phyloP scores from a whole-genome alignment of 2,329 filamentous ascomycete species.

The Stagonosporopsis vannaccii region DNA sequence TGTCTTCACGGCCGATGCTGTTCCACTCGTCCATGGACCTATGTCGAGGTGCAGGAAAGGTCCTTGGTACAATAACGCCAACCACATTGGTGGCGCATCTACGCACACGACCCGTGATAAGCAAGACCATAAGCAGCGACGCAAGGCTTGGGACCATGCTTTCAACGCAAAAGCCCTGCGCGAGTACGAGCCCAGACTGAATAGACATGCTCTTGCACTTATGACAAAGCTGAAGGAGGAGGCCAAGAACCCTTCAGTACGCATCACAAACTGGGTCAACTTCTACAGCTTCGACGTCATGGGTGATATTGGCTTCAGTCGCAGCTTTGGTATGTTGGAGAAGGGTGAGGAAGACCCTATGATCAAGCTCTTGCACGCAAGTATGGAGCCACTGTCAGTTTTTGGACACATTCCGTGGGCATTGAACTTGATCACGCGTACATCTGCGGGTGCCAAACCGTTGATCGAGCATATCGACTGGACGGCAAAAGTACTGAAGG shows the following conservation, averaged over 20 bases:
- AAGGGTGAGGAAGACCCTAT: constrained; percentile 38
- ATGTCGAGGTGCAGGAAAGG: constrained; percentile 41
- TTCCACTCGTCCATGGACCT: constrained; percentile 40
- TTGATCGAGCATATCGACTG: constrained; percentile 36
- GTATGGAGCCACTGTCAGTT: constrained; percentile 29
- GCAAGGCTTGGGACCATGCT: constrained; percentile 45
- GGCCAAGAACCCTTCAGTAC: constrained; percentile 24
- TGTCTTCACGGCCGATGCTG: constrained; percentile 37
- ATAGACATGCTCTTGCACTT: constrained; percentile 36
- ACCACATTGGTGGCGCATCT: constrained; percentile 30
- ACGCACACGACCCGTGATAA: constrained; percentile 41
- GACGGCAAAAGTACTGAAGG: constrained; percentile 32
- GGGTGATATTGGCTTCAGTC: constrained; percentile 55
- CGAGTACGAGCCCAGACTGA: constrained; percentile 47
- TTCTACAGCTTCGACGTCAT: constrained; percentile 60
- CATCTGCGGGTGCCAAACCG: constrained; percentile 26
- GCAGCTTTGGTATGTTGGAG: constrained; percentile 50
- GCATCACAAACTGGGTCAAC: constrained; percentile 45
- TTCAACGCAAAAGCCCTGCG: constrained; percentile 45
- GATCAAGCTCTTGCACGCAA: constrained; percentile 38
- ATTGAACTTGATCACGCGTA: constrained; percentile 26
- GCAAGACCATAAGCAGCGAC: constrained; percentile 37
- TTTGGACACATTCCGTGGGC: constrained; percentile 36
- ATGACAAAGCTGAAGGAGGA: constrained; percentile 35
- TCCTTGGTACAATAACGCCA: constrained; percentile 32